Evolutionary conservation across 169 alveolate species (phyloP), one percentile per base, ranked within the genome.

Genomic region (Plasmodium ovale): DNA sequence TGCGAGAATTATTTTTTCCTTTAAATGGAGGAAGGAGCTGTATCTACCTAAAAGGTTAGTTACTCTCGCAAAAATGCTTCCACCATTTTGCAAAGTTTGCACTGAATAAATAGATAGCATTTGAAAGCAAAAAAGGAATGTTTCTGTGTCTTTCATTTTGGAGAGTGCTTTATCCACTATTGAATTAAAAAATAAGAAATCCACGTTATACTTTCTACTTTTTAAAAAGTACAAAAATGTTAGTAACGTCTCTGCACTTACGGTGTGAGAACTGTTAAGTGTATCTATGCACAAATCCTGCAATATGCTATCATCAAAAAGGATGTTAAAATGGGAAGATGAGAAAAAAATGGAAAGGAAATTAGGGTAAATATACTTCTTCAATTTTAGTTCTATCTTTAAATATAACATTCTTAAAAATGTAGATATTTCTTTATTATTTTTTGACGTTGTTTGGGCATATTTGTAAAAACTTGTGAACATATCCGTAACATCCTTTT

Each of bases 281-380:
- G 64, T 56, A 68, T 77, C 79, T 77, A 77, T 77, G 9, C 79
- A 77, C 25, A 77, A 39, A 77, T 77, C 77, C 64, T 77, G 89
- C 10, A 77, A 37, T 67, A 62, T 35, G 0, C 9, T 62, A 25
- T 77, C 62, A 51, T 51, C 16, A 77, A 77, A 56, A 7, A 19
- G 23, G 1, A 77, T 60, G 56, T 77, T 77, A 77, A 77, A 62
- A 67, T 77, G 33, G 27, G 89, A 62, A 37, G 79, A 47, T n/a
- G 58, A 77, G 23, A 56, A 77, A 39, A 77, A 77, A 31, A 77
- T 77, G 7, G 23, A 60, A 62, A 77, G 42, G n/a, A 64, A n/a
- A 56, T 56, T 64, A 19, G 16, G 60, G 39, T 62, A 77, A 31
- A 37, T 77, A 77, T 62, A 77, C 49, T 77, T 77, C 31, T 77